Percentiles rank a stretch among this genome's conserved stretches.
These are phyloP conservation scores for Crassisporium funariophilum DNA, from an alignment of 768 basidiomycete species.

Conservation along the genomic window DNA sequence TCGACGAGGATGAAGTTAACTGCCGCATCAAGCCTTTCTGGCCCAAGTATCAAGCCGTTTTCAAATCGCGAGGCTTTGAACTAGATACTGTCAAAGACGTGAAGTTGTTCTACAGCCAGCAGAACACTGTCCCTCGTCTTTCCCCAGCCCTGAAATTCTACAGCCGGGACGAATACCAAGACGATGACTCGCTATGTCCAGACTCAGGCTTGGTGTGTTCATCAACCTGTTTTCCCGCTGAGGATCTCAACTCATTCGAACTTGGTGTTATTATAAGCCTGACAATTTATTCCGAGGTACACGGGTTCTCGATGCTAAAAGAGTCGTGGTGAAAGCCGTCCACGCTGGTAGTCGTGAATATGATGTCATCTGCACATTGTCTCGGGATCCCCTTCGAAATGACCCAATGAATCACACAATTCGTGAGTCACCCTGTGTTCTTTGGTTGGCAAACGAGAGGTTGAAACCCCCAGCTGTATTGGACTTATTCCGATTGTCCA, in stretches of 20 bases:
- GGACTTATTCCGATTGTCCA: conserved; percentile 56
- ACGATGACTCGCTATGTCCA: conserved; percentile 64
- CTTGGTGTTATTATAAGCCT: conserved; percentile 49
- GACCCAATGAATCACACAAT: conserved; percentile 78
- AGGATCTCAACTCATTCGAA: conserved; percentile 4
- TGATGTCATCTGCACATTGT: conserved; percentile 57
- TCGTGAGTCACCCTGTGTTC: conserved; percentile 46
- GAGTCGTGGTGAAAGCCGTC: conserved; percentile 70
- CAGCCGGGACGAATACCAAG: conserved; percentile 13
- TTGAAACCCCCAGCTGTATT: conserved; percentile 52
- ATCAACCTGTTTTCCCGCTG: conserved; percentile 1
- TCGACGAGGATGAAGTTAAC: conserved; percentile 64
- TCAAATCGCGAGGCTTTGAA: conserved; percentile 55
- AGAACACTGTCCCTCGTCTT: conserved; percentile 12
- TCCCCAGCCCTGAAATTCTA: conserved; percentile 8
- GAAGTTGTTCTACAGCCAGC: conserved; percentile 51
- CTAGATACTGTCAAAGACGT: conserved; percentile 74
- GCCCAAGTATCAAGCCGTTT: conserved; percentile 51
- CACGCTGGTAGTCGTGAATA: conserved; percentile 64
- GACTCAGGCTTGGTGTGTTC: conserved; percentile 69
- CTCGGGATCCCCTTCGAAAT: conserved; percentile 49
- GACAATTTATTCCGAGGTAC: conserved; percentile 74
- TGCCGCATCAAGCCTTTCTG: conserved; percentile 62
- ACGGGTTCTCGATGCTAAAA: conserved; percentile 48
- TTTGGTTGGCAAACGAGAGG: not conserved